Conservation (phyloP, 306 rosid species). For the Myrica gale region DNA sequence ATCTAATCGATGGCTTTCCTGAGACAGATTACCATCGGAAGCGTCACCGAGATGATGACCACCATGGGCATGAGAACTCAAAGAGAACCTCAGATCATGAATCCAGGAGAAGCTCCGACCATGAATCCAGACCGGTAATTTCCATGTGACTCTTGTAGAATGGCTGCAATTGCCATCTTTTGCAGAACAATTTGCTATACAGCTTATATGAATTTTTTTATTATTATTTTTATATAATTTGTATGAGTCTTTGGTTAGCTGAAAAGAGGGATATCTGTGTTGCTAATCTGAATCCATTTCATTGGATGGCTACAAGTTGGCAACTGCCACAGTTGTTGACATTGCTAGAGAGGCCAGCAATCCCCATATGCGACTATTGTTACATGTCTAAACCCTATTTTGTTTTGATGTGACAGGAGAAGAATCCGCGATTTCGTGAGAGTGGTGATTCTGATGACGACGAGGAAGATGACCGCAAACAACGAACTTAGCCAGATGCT, state of each 20-base stretch:
- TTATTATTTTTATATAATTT: too few relatives aligned
- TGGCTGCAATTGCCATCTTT: constrained; percentile 19
- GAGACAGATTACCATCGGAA: constrained; percentile 61
- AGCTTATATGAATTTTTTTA: background rate
- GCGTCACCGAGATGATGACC: constrained; percentile 81
- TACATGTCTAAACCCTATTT: constrained; percentile 3
- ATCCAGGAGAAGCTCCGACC: constrained; percentile 67
- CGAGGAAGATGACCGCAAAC: constrained; percentile 78
- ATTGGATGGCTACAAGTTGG: constrained; percentile 3
- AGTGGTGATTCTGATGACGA: constrained; percentile 97
- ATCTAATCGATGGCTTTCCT: constrained; percentile 18
- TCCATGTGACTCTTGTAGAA: constrained; percentile 13
- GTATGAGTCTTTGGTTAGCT: constrained; percentile 7
- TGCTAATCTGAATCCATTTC: constrained; percentile 9
- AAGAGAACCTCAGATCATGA: constrained; percentile 74
- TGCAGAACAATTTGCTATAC: background rate
- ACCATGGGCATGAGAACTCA: constrained; percentile 55
- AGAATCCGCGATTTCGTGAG: constrained; percentile 97
- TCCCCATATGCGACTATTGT: background rate
- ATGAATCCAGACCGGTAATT: constrained; percentile 79
- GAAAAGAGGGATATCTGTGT: constrained; percentile 8
- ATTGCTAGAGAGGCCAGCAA: background rate
- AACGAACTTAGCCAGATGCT: constrained; percentile 36
- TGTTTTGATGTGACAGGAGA: constrained; percentile 56
- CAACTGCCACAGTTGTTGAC: background rate